Base-by-base conservation (phyloP, 2,329 filamentous ascomycete species). In the Monilinia fructigena region DNA sequence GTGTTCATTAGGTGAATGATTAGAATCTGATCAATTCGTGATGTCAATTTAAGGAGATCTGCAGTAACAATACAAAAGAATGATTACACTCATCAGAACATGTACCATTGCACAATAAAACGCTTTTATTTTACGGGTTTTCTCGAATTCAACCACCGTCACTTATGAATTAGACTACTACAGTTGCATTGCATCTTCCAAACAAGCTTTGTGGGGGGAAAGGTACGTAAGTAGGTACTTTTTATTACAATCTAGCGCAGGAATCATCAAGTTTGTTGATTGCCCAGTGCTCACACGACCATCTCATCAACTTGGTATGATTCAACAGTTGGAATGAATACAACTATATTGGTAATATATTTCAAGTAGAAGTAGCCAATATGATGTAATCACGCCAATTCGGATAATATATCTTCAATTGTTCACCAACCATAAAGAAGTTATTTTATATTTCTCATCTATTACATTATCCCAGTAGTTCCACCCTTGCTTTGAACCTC, bases 191-290 rank as follows among this genome's bases (percentile, higher is more conserved):
- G 42, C 42, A 60, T 48, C 31, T 23, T 14, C 35, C 23, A 60
- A 50, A 60, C 45, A 60, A 60, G 56, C 56, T 60, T 50, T 50
- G 28, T 60, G 45, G 56, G 56, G 56, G 35, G 45, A 38, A 5
- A 35, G 31, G 10, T 47, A 20, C 45, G 18, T 47, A 47, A 18
- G 18, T 20, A 47, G 16, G 18, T 20, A 20, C 18, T 47, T 45
- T 40, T 14, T 5, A 6, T n/a, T 47, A 45, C 28, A 59, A n/a
- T n/a, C 55, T 47, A 59, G 55, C 40, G 16, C 31, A 42, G 12
- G 11, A 42, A 42, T 42, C 18, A 45, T 14, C 23, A 38, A 28
- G 31, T 14, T 14, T 16, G 26, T 31, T 18, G n/a, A 48, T 20
- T 35, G 42, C 12, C 23, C 20, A 18, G 35, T 48, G 56, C 56